Percentiles rank a stretch among this genome's conserved stretches.
These are phyloP conservation scores for Candida mesenterica DNA, from an alignment of 1,139 yeast genomes.

Conservation along the genomic window DNA sequence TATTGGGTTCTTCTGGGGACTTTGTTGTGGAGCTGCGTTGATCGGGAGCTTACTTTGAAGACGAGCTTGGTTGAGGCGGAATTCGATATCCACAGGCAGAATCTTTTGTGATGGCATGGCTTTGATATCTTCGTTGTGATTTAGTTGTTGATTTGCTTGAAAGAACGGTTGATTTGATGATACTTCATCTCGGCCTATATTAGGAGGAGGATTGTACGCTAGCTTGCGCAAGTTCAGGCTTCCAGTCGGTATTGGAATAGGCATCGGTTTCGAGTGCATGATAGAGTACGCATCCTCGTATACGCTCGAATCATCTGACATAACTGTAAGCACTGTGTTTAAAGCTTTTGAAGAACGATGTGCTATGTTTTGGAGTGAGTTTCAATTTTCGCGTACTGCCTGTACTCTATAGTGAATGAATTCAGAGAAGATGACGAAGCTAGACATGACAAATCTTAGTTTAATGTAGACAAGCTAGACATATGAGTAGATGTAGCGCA, in stretches of 20 bases:
- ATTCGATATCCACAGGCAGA: constrained; percentile 17
- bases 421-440: too few relatives aligned
- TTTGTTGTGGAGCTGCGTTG: not conserved
- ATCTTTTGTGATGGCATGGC: too few relatives aligned
- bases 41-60: constrained; percentile 6
- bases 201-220: constrained; percentile 12
- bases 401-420: too few relatives aligned
- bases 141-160: not conserved
- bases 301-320: constrained; percentile 9
- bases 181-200: constrained; percentile 1
- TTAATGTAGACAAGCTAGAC: too few relatives aligned
- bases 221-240: constrained; percentile 8
- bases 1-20: constrained; percentile 19
- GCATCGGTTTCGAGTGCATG: constrained; percentile 21
- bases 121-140: too few relatives aligned
- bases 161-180: not conserved
- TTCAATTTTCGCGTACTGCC: too few relatives aligned
- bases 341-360: too few relatives aligned
- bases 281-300: constrained; percentile 29
- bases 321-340: too few relatives aligned
- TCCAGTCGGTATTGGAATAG: constrained; percentile 3
- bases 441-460: too few relatives aligned
- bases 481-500: too few relatives aligned
- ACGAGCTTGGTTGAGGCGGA: constrained; percentile 21
- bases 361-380: too few relatives aligned